Base-by-base conservation (phyloP, 2,329 filamentous ascomycete species). In the Alternaria gaisen region DNA sequence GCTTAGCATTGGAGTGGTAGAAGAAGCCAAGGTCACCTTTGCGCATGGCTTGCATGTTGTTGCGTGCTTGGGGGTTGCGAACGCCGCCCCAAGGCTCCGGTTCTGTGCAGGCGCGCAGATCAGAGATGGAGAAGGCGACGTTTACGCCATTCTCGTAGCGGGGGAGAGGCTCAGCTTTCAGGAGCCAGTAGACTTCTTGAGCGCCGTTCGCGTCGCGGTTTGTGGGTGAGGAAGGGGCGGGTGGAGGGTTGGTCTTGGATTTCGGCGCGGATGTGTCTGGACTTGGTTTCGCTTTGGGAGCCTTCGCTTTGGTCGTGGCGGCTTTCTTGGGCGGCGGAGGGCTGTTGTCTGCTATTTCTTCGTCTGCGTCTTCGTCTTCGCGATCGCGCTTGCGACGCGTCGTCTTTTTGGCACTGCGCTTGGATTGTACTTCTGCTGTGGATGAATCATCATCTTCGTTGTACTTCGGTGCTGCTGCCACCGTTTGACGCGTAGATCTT, bases 1-100 rank as follows among this genome's bases (percentile, higher is more conserved):
- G 87, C 76, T 96, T 97, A 80, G 92, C 95, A 72, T 95, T 97
- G 47, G 92, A 97, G 80, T 97, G 94, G 76, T 98, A 98, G 82
- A 99, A 98, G 81, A 99, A 98, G 26, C 93, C 94, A 32, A 94
- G 84, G 74, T 99, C 95, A 52, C 94, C 94, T 57, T 89, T 88
- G 71, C 92, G 93, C 95, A 99, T 99, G 9, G 88, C 87, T 30
- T 92, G 88, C 81, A 99, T 89, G 76, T 97, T 93, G 73, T 97
- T 98, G 26, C 92, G 88, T 7, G 94, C 94, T 80, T 77, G 76
- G 18, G 73, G 72, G 53, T 83, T 84, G 47, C 81, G 73, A 40
- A 83, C 87, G 75, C 81, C 95, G 80, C 96, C 91, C 95, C 95
- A 99, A 1, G 92, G 90, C 74, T 98, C 94, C 2, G 94, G 93